phyloP scores from a whole-genome alignment of 208 protist genomes.

The Endotrypanum monterogeii region DNA sequence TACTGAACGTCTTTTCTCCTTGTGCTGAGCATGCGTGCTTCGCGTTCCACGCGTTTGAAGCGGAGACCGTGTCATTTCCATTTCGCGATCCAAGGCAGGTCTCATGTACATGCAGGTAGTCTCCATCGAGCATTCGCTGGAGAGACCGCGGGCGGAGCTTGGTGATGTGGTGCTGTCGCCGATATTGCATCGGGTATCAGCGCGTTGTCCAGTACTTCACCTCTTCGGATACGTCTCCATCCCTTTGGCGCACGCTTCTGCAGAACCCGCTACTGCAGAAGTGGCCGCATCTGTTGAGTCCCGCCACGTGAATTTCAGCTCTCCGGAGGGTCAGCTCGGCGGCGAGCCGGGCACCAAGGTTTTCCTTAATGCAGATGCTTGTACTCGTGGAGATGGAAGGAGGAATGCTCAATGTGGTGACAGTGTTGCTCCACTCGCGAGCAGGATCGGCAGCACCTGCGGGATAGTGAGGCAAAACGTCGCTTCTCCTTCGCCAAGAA shows the following conservation, averaged over 20 bases:
- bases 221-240: slow-evolving; percentile 71
- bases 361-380: neutral
- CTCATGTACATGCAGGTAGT: slow-evolving; percentile 66
- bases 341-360: neutral
- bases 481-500: neutral
- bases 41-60: neutral
- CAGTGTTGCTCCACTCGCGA: neutral
- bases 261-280: neutral
- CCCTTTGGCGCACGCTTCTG: neutral
- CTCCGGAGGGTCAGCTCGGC: neutral
- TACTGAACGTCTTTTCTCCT: neutral
- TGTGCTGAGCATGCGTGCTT: neutral
- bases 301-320: neutral
- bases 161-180: slow-evolving; percentile 62
- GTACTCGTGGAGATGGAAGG: neutral
- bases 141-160: slow-evolving; percentile 44
- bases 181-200: slow-evolving; percentile 58
- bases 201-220: slow-evolving; percentile 66
- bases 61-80: neutral
- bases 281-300: neutral
- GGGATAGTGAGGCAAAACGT: neutral
- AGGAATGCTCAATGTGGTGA: neutral
- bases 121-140: slow-evolving; percentile 57
- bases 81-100: neutral
- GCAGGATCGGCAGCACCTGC: neutral